A percentile compares a stretch with the other conserved stretches of the same genome.
Conservation (phyloP, 2,329 filamentous ascomycete genomes). For the Pseudocercospora vitis region DNA sequence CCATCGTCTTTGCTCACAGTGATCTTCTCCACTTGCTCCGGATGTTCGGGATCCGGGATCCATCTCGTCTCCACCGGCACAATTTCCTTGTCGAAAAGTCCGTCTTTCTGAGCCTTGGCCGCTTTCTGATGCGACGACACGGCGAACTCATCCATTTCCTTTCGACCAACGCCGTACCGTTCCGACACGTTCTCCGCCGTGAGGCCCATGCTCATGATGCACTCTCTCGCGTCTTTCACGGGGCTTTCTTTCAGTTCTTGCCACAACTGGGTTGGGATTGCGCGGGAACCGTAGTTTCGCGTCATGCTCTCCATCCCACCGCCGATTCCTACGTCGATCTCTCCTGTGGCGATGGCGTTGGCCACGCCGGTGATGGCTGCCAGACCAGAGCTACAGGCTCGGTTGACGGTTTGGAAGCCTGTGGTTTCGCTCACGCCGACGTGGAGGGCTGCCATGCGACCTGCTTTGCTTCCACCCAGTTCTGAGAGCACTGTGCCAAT, state of each 20-base stretch:
- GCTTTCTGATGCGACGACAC: conserved; percentile 73
- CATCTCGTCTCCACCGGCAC: conserved; percentile 73
- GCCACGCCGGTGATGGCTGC: conserved; percentile 74
- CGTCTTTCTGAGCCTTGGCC: conserved; percentile 64
- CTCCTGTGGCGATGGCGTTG: conserved; percentile 71
- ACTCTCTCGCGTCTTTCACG: conserved; percentile 72
- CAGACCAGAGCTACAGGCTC: conserved; percentile 78
- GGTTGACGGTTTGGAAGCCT: conserved; percentile 81
- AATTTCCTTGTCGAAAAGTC: conserved; percentile 75
- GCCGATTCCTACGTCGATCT: conserved; percentile 72
- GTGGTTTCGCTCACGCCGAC: conserved; percentile 72
- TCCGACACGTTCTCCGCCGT: conserved; percentile 86
- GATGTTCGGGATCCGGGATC: conserved; percentile 60
- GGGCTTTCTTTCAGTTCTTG: conserved; percentile 65
- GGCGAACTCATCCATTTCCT: conserved; percentile 82
- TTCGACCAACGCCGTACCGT: conserved; percentile 69
- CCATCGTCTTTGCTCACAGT: conserved; percentile 80
- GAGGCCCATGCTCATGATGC: conserved; percentile 91
- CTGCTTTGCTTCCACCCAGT: conserved; percentile 85
- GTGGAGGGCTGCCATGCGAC: conserved; percentile 86
- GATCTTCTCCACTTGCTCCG: conserved; percentile 55
- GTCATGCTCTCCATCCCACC: conserved; percentile 98
- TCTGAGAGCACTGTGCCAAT: conserved; percentile 89
- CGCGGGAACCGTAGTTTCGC: conserved; percentile 77
- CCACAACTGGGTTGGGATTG: conserved; percentile 84